A percentile compares a stretch with the other conserved stretches of the same genome.
Evolutionary conservation across 202 grass and related monocot genomes (phyloP).

Genomic region (Zoysia matrella): DNA sequence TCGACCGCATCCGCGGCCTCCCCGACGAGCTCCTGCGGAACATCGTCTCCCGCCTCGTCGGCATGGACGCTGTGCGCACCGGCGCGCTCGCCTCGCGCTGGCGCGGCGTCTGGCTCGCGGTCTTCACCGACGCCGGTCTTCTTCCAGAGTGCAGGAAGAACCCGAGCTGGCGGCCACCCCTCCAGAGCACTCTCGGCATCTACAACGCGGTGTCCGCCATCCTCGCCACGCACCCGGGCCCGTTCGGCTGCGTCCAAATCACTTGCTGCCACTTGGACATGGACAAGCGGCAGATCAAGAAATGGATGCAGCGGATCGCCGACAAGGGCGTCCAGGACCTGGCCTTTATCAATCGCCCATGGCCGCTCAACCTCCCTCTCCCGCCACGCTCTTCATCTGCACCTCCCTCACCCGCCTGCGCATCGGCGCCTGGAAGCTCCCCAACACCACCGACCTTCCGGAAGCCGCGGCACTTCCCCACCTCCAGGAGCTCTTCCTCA

Average conservation of each 20-base stretch:
- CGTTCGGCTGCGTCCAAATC: slow-evolving; percentile 36
- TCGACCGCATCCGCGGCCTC: slow-evolving; percentile 21
- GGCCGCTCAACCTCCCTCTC: slow-evolving; percentile 8
- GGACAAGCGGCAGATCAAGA: background rate
- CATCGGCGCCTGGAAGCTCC: slow-evolving; percentile 6
- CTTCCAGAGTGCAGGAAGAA: background rate
- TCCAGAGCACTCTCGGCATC: background rate
- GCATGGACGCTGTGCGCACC: slow-evolving; percentile 45
- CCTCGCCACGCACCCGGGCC: slow-evolving; percentile 37
- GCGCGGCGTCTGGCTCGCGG: slow-evolving; percentile 42
- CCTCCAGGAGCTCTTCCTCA: background rate
- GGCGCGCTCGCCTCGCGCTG: slow-evolving; percentile 23
- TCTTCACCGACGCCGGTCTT: slow-evolving; percentile 38
- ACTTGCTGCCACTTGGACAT: slow-evolving; percentile 11
- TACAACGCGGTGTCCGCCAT: background rate
- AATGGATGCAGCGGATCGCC: slow-evolving; percentile 39
- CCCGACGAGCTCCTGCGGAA: slow-evolving; percentile 41
- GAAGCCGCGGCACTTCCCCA: background rate
- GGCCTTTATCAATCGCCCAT: slow-evolving; percentile 29
- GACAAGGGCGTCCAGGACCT: slow-evolving; percentile 51
- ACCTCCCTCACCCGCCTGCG: slow-evolving; percentile 21
- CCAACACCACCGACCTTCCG: background rate
- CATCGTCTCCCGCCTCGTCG: slow-evolving; percentile 50
- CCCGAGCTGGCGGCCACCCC: background rate
- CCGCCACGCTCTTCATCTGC: slow-evolving; percentile 13